A percentile compares a stretch with the other conserved stretches of the same genome.
phyloP scores from a whole-genome alignment of 1,284 basidiomycete genomes.

The Jaminaea rosea region DNA sequence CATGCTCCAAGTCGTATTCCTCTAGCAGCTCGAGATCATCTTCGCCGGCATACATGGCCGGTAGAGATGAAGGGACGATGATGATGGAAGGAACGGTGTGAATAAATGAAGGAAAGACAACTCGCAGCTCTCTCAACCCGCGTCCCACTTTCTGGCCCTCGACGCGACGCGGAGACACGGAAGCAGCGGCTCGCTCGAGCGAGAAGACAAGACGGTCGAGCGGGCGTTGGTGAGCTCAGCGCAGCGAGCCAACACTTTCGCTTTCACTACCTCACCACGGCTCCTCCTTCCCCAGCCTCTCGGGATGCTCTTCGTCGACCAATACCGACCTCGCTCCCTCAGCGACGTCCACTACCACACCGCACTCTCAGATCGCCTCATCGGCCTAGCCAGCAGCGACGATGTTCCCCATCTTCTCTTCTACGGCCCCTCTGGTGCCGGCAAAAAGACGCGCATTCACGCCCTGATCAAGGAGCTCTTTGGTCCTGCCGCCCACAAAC shows the following conservation, averaged over 20 bases:
- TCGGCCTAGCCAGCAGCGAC: conserved; percentile 55
- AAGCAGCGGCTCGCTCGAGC: too few species aligned
- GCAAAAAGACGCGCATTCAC: conserved; percentile 92
- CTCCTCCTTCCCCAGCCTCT: background rate
- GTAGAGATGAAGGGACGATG: too few species aligned
- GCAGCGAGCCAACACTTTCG: too few species aligned
- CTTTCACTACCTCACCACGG: background rate
- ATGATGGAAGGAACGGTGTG: too few species aligned
- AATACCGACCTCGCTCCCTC: conserved; percentile 80
- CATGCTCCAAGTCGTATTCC: conserved; percentile 10
- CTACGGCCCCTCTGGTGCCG: conserved; percentile 92
- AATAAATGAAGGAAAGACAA: too few species aligned
- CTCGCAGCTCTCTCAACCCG: too few species aligned
- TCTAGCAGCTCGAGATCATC: conserved; percentile 32
- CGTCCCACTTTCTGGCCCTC: too few species aligned
- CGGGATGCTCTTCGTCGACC: conserved; percentile 42
- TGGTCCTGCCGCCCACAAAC: conserved; percentile 87
- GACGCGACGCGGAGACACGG: too few species aligned
- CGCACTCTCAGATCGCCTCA: conserved; percentile 68
- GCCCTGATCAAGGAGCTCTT: conserved; percentile 74
- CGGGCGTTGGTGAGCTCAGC: too few species aligned
- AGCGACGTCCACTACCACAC: conserved; percentile 82
- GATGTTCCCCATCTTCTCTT: conserved; percentile 98
- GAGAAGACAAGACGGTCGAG: too few species aligned
- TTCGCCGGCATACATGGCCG: too few species aligned